phyloP scores from a whole-genome alignment of 2,329 filamentous ascomycete species.

The Exophiala sp. region DNA sequence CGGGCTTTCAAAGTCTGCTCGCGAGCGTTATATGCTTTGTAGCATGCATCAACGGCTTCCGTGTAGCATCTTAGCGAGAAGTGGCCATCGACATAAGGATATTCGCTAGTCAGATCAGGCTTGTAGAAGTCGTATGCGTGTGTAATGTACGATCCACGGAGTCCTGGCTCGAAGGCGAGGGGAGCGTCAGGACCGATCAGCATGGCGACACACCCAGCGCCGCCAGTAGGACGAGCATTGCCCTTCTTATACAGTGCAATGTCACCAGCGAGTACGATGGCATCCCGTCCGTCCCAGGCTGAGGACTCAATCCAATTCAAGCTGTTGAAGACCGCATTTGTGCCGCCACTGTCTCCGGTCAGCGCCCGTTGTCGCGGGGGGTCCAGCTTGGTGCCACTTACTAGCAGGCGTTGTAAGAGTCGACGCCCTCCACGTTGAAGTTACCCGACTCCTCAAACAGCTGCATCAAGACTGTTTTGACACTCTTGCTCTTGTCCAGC shows the following conservation, averaged over 20 bases:
- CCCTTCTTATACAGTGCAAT: conserved; percentile 84
- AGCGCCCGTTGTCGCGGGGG: neutral
- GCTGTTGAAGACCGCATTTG: conserved; percentile 76
- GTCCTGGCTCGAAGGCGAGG: conserved; percentile 68
- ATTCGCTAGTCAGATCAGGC: conserved; percentile 80
- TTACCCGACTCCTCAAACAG: conserved; percentile 66
- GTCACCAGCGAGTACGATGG: conserved; percentile 72
- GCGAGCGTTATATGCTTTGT: conserved; percentile 71
- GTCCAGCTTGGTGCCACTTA: conserved; percentile 6
- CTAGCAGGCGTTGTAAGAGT: conserved; percentile 80
- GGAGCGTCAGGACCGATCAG: conserved; percentile 73
- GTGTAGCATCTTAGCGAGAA: conserved; percentile 78
- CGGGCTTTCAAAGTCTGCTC: conserved; percentile 55
- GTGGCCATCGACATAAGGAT: conserved; percentile 78
- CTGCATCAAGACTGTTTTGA: conserved; percentile 85
- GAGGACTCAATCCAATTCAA: conserved; percentile 84
- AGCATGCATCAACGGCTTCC: conserved; percentile 72
- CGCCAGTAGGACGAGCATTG: conserved; percentile 71
- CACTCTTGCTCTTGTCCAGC: conserved; percentile 84
- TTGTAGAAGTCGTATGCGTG: conserved; percentile 90
- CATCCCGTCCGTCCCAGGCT: conserved; percentile 76
- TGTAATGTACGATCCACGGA: conserved; percentile 73
- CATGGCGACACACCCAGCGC: conserved; percentile 72
- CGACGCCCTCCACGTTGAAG: conserved; percentile 76
- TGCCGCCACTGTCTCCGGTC: conserved; percentile 52